phyloP scores from a whole-genome alignment of 2,329 filamentous ascomycete genomes.

The Botrytis squamosa region DNA sequence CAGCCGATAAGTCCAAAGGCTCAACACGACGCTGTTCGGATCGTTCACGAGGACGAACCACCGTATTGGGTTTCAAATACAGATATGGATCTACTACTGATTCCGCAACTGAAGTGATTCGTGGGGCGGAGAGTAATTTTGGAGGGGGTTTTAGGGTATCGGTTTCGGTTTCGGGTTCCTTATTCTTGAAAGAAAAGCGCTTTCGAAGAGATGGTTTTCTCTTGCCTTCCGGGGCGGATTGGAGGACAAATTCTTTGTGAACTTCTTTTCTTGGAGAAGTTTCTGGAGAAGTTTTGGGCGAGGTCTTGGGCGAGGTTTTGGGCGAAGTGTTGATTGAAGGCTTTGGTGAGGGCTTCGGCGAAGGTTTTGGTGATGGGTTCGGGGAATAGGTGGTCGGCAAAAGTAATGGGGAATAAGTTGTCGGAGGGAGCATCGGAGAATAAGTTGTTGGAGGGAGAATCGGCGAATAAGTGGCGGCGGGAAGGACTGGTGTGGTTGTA shows the following conservation, averaged over 20 bases:
- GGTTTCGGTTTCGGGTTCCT: slow-evolving; percentile 28
- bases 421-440: not conserved
- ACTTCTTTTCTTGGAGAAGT: not conserved
- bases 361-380: slow-evolving; percentile 1
- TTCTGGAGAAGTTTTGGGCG: not conserved
- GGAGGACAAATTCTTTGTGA: not conserved
- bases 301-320: not conserved
- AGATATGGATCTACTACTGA: slow-evolving; percentile 11
- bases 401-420: slow-evolving; percentile 6
- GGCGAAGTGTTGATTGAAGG: not conserved
- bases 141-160: slow-evolving; percentile 20
- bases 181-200: slow-evolving; percentile 36
- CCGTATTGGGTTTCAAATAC: slow-evolving; percentile 26
- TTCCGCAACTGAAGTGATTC: slow-evolving; percentile 22
- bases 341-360: not conserved
- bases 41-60: slow-evolving; percentile 1
- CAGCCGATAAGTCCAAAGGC: slow-evolving; percentile 6
- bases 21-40: not conserved
- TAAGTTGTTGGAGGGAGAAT: not conserved
- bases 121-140: not conserved
- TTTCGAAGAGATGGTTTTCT: slow-evolving; percentile 34
- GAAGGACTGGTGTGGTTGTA: not conserved
- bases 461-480: not conserved
- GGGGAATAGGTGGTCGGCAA: slow-evolving; percentile 4
- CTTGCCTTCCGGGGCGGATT: slow-evolving; percentile 29